Evolutionary conservation across 306 rosid species (phyloP), one percentile per base, ranked within the genome.

Genomic region (Dalbergia cochinchinensis): DNA sequence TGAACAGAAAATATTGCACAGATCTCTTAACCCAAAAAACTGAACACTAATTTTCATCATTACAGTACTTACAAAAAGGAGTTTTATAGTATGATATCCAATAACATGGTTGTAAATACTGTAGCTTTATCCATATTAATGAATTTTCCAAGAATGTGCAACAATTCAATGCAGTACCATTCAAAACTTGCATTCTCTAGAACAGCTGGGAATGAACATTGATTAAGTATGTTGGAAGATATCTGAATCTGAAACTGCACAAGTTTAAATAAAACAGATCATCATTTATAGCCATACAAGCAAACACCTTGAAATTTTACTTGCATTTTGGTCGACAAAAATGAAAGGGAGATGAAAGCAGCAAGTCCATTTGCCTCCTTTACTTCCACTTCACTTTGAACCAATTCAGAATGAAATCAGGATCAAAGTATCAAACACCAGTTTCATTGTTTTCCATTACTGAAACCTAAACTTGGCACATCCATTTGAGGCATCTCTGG

Each of bases 401-500:
- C 73, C 58, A 26, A 37, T 18, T 50, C 19, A 64, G 35, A 72
- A 70, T 51, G 9, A 34, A 8, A 63, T 22, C 72, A 60, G 4
- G 1, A 8, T 6, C 10, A 7, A 42, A 42, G 53, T 22, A 31
- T 12, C 7, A 39, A 18, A 57, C 47, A 75, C 45, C 18, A 73
- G 68, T 50, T 45, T 86, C 81, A 82, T 13, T 85, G 51, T 26
- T 81, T 12, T 57, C 60, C 80, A 41, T 47, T 69, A 39, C 65
- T 65, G 4, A 48, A 20, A 37, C 71, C 63, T 16, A 80, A 65
- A 66, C 57, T 81, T 13, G 84, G 66, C 2, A 86, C 67, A 47
- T 88, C 90, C 59, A 85, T 1, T 1, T 3, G 71, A 26, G 90
- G 78, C n/a, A 87, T 53, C 50, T 84, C 89, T 18, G 87, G 91